Evolutionary conservation across 2,329 filamentous ascomycete species (phyloP), one percentile per base, ranked within the genome.

Genomic region (Microdochium trichocladiopsis): DNA sequence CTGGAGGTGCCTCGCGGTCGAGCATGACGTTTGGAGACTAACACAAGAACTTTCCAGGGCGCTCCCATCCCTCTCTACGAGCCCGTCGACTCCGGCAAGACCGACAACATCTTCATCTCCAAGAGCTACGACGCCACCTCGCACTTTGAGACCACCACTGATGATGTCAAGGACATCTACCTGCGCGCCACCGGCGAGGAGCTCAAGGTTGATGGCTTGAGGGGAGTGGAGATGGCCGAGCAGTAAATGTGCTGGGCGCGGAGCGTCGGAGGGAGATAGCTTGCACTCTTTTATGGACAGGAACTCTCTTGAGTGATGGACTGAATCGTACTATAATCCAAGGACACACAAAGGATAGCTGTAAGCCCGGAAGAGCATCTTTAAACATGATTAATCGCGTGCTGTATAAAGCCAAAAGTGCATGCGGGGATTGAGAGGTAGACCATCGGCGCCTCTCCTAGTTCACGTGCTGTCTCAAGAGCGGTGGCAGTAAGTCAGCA

Each of bases 61-160:
- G 75, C 90, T 25, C 90, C 94, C 18, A 96, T 96, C 60, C 92
- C 94, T 51, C 80, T 99, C 56, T 97, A 96, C 71, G 91, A 95
- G 73, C 95, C 94, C 22, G 70, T 93, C 49, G 88, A 90, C 65
- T 82, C 86, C 65, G 94, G 94, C 57, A 78, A 76, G 61, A 87
- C 85, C 61, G 92, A 96, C 77, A 92, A 92, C 72, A 87, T 99
- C 70, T 99, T 91, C 77, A 91, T 99, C 69, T 96, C 91, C 65
- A 96, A 95, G 84, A 96, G 90, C 77, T 99, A 99, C 73, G 95
- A 99, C 66, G 90, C 95, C 51, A 95, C 89, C 58, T 95, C 89
- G 70, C 94, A 99, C 79, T 99, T 99, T 66, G 94, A 99, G 82
- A 96, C 90, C 33, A 80, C 76, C 48, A 82, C 79, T 74, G 94